These are phyloP conservation scores for Beauveria rudraprayagi DNA, from an alignment of 2,329 filamentous ascomycete species.

Conservation along the genomic window DNA sequence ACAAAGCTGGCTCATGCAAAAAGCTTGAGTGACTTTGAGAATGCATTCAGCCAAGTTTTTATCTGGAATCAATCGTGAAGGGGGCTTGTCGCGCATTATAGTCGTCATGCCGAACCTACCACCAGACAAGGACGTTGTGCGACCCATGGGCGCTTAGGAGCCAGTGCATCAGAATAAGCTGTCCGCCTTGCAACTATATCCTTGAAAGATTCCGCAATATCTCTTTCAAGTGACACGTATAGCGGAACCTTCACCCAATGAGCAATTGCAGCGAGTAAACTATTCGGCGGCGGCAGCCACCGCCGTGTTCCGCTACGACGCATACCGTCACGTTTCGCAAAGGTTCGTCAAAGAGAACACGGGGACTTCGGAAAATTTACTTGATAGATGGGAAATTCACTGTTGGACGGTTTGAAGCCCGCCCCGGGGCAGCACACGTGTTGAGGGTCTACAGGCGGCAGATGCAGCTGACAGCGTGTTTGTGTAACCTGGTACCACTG, in stretches of 20 bases:
- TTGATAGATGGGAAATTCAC: background rate
- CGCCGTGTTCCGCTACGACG: no score
- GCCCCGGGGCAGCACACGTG: background rate
- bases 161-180: background rate
- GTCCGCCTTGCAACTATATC: background rate
- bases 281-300: no score
- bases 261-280: no score
- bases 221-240: no score
- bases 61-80: no score
- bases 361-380: background rate
- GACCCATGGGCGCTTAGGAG: background rate
- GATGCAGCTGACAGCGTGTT: slow-evolving; percentile 1
- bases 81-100: no score
- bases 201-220: background rate
- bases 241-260: no score
- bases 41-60: no score
- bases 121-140: background rate
- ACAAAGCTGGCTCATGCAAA: no score
- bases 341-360: no score
- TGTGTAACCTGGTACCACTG: slow-evolving; percentile 4
- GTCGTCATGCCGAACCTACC: background rate
- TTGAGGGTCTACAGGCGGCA: background rate
- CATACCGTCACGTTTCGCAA: no score
- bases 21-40: no score
- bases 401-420: background rate